Evolutionary conservation across 2,329 filamentous ascomycete genomes (phyloP), one percentile per base, ranked within the genome.

Genomic region (Penicillium glabrum): DNA sequence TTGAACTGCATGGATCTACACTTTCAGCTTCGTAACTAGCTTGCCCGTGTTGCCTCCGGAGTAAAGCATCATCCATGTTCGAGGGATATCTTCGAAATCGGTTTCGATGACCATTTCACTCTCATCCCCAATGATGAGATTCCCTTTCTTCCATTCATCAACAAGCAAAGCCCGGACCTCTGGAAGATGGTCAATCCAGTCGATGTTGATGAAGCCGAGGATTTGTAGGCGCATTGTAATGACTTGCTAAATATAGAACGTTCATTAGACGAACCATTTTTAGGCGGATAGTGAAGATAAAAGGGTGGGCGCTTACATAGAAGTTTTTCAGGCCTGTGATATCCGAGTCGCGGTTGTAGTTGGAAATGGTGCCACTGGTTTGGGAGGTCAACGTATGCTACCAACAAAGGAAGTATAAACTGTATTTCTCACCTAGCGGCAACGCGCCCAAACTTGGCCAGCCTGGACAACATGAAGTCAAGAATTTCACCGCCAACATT

Each of bases 61-160:
- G 9, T 52, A 58, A 6, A 51, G 52, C 52, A 49, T 51, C 47
- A 44, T 58, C 51, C 56, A 58, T 10, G 51, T 54, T 14, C 35
- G 56, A 10, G 56, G 55, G 13, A 58, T 58, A 41, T 51, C 55
- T 26, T 31, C 16, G 33, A 54, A 58, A 7, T 45, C 26, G 13
- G 47, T 51, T 19, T 76, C 70, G 3, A 82, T 75, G 6, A 82
- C 65, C 26, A 78, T 81, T 73, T 82, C 79, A 46, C 68, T 76
- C 54, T 80, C 77, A 35, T 74, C 70, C 0, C 73, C 71, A 31
- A 80, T 66, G 51, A 74, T 66, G 51, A 82, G 72, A 73, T 79
- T 81, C 14, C 79, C 79, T n/a, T 79, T 77, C 61, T 76, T 65
- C 46, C 70, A 63, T 5, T 67, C 71, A 45, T 72, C 60, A 24